phyloP scores from a whole-genome alignment of 2,329 filamentous ascomycete genomes.

The Tolypocladium tropicale region DNA sequence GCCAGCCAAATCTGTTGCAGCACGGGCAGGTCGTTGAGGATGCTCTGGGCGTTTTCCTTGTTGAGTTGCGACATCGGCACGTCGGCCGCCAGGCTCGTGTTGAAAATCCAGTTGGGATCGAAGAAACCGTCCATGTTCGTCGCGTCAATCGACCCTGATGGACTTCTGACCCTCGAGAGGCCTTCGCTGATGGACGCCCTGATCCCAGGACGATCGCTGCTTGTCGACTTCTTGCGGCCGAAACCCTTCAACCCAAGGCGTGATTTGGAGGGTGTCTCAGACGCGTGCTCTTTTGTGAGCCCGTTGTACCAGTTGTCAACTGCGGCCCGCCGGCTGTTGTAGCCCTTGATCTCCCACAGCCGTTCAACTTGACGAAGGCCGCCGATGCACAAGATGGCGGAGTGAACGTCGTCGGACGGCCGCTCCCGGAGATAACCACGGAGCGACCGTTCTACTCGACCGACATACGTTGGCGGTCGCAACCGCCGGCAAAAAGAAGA shows the following conservation, averaged over 20 bases:
- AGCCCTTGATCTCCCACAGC: slow-evolving; percentile 57
- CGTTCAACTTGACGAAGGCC: slow-evolving; percentile 52
- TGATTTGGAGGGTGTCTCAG: slow-evolving; percentile 34
- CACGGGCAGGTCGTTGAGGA: slow-evolving; percentile 45
- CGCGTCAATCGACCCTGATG: slow-evolving; percentile 19
- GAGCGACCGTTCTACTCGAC: slow-evolving; percentile 50
- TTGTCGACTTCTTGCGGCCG: slow-evolving; percentile 46
- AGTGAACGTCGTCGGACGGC: slow-evolving; percentile 52
- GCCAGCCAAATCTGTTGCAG: slow-evolving; percentile 52
- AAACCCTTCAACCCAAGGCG: slow-evolving; percentile 42
- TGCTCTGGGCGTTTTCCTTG: slow-evolving; percentile 35
- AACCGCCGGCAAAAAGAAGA: slow-evolving; percentile 54
- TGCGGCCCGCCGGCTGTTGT: slow-evolving; percentile 46
- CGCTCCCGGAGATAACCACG: slow-evolving; percentile 54
- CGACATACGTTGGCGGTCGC: slow-evolving; percentile 54
- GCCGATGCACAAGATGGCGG: slow-evolving; percentile 48
- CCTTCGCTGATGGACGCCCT: slow-evolving; percentile 14
- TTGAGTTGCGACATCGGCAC: slow-evolving; percentile 49
- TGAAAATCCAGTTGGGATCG: slow-evolving; percentile 38
- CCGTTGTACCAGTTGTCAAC: slow-evolving; percentile 51
- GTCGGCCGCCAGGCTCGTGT: slow-evolving; percentile 49
- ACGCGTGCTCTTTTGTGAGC: slow-evolving; percentile 31
- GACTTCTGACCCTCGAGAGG: slow-evolving; percentile 13
- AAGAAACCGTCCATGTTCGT: slow-evolving; percentile 13
- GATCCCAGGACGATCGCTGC: slow-evolving; percentile 11